Percentiles rank a stretch among this genome's conserved stretches.
Evolutionary conservation across 192 early-diverging fungal species (phyloP).

Genomic region (Entomortierella chlamydospora): DNA sequence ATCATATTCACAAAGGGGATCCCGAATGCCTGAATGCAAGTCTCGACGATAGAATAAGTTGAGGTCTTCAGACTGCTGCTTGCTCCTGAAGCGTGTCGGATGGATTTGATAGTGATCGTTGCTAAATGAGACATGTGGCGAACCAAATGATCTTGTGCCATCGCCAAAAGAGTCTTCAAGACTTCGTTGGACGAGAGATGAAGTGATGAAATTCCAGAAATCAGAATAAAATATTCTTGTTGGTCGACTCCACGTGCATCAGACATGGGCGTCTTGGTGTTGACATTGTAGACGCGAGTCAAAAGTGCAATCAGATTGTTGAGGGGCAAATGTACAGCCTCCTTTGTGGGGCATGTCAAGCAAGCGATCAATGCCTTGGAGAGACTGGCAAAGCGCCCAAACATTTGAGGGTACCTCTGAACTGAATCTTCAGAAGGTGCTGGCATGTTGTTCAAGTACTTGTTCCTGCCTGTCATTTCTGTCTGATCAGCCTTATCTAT

Average conservation of each 20-base stretch:
- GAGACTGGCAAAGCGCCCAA: conserved; percentile 31
- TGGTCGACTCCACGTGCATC: conserved; percentile 57
- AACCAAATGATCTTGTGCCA: conserved; percentile 41
- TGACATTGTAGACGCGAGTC: conserved; percentile 60
- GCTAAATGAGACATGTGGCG: conserved; percentile 44
- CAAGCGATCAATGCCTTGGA: conserved; percentile 21
- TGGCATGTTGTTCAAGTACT: conserved; percentile 57
- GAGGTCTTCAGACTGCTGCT: conserved; percentile 42
- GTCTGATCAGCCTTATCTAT: conserved; percentile 36
- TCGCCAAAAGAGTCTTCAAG: conserved; percentile 52
- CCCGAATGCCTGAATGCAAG: conserved; percentile 61
- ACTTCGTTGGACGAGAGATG: conserved; percentile 57
- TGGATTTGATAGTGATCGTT: conserved; percentile 42
- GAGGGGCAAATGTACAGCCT: conserved; percentile 61
- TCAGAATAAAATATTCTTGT: conserved; percentile 58
- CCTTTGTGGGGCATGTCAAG: conserved; percentile 53
- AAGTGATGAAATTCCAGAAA: conserved; percentile 58
- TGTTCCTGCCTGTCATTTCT: conserved; percentile 53
- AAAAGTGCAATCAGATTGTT: conserved; percentile 61
- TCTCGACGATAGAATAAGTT: conserved; percentile 53
- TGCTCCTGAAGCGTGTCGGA: conserved; percentile 31
- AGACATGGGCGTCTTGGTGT: conserved; percentile 47
- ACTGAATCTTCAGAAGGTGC: conserved; percentile 52
- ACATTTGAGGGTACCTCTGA: conserved; percentile 24
- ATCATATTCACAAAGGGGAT: conserved; percentile 59